Conservation (phyloP, 306 rosid genomes). For the Senna siamea region DNA sequence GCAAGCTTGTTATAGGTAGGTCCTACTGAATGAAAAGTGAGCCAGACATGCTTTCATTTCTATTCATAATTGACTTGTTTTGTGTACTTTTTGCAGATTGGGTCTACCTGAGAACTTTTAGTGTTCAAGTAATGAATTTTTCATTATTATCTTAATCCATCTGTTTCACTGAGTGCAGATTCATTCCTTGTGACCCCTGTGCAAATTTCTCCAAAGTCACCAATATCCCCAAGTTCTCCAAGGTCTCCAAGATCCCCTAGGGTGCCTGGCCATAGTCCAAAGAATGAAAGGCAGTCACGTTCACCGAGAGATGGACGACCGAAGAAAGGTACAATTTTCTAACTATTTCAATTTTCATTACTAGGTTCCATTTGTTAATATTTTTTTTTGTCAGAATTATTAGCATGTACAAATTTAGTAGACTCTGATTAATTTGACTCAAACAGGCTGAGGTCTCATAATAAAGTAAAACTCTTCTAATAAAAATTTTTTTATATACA, state of each 20-base stretch:
- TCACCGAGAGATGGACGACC: conserved; percentile 58
- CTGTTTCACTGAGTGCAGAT: conserved; percentile 6
- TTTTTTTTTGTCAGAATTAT: too few relatives aligned
- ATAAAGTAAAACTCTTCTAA: too few relatives aligned
- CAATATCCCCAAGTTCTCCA: background rate
- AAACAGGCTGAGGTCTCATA: too few relatives aligned
- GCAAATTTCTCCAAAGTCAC: conserved; percentile 14
- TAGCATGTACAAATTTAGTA: too few relatives aligned
- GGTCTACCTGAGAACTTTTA: background rate
- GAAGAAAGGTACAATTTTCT: conserved; percentile 54
- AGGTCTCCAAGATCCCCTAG: conserved; percentile 24
- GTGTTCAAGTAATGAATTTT: background rate
- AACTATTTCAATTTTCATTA: conserved; percentile 1
- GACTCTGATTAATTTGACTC: too few relatives aligned
- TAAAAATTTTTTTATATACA: too few relatives aligned
- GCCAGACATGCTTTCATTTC: background rate
- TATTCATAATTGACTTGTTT: too few relatives aligned
- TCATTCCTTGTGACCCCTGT: background rate
- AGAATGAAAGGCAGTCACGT: conserved; percentile 42
- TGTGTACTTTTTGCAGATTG: background rate
- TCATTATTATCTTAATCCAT: background rate
- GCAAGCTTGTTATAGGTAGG: background rate
- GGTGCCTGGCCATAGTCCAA: conserved; percentile 34
- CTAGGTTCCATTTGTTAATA: background rate
- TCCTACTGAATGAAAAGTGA: background rate